Evolutionary conservation across 2,329 filamentous ascomycete genomes (phyloP).

Genomic region (Paradendryphiella salina): DNA sequence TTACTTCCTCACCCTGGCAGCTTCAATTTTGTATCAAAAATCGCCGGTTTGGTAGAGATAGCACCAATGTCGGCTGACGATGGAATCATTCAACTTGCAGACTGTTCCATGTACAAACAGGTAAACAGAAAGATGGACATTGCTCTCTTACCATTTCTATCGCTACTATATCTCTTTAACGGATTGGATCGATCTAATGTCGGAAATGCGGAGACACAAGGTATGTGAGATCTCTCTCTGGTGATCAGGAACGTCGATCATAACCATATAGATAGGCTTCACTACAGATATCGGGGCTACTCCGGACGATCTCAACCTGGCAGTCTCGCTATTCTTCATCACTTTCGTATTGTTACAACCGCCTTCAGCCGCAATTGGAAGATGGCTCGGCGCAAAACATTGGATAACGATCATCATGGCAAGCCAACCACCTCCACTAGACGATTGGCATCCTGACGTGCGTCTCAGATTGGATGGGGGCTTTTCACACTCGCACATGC

Average conservation of each 20-base stretch:
- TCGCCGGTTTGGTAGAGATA: not conserved
- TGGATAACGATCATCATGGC: conserved; percentile 27
- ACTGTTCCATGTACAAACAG: conserved; percentile 7
- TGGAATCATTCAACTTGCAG: not conserved
- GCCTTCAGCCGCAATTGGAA: conserved; percentile 23
- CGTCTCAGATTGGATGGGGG: conserved; percentile 30
- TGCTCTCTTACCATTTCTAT: conserved; percentile 26
- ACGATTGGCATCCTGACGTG: not conserved
- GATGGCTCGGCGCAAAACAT: conserved; percentile 28
- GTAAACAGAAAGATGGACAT: conserved; percentile 29
- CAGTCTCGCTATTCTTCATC: conserved; percentile 32
- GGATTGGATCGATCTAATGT: conserved; percentile 31
- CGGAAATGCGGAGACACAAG: conserved; percentile 35
- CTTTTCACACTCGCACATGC: conserved; percentile 29
- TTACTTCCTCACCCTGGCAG: not conserved
- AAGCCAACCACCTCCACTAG: not conserved
- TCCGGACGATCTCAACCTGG: conserved; percentile 30
- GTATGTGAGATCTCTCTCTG: conserved; percentile 8
- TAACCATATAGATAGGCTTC: conserved; percentile 18
- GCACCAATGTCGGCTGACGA: not conserved
- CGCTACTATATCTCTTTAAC: conserved; percentile 30
- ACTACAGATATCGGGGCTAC: conserved; percentile 27
- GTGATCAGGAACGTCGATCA: conserved; percentile 1
- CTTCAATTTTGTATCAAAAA: not conserved
- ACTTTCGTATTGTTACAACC: conserved; percentile 32